Evolutionary conservation across 495 filamentous ascomycete species (phyloP), one percentile per base, ranked within the genome.

Genomic region (Penicillium samsonianum): DNA sequence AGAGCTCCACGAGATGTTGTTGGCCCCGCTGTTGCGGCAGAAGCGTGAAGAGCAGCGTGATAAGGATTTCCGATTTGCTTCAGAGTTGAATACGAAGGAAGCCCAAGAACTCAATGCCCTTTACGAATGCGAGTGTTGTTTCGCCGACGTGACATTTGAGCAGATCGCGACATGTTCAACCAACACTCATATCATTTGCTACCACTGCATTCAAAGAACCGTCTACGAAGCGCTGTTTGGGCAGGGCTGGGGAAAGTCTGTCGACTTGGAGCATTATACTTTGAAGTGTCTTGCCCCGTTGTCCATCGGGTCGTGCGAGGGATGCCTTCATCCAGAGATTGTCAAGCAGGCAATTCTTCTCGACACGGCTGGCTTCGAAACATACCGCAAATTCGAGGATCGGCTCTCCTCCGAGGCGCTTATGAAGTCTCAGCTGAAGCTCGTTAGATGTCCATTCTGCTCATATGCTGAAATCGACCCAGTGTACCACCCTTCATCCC

Each of bases 91-190:
- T 70, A 84, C 83, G 22, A 72, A 76, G 38, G 89, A 97, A 62
- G 93, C 94, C 5, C 84, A 89, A 62, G 76, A 82, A 28, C 81
- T 78, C 6, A 80, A 86, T 28, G 86, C 85, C 23, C 67, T 92
- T 17, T 87, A 91, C 62, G 94, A 98, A 66, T 98, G 94, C 69
- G 86, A 87, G 63, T 97, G 93, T 74, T 98, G 94, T 73, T 94
- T 89, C 62, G 81, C 81, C 28, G 83, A 91, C 31, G 83, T 80
- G 37, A 76, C 89, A 0, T 95, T 96, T 61, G 90, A 97, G 67
- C 86, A 91, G 69, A 81, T 96, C 20, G 83, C 90, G 8, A 82
- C 86, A 2, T 98, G 94, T 66, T 83, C 76, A 61, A 69, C 75
- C 22, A 79, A 82, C 28, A 84, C 83, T 20, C 94, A 98, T 76